A percentile compares a stretch with the other conserved stretches of the same genome.
Conservation (phyloP, 805 yeast species). For the Candida ascalaphidarum region DNA sequence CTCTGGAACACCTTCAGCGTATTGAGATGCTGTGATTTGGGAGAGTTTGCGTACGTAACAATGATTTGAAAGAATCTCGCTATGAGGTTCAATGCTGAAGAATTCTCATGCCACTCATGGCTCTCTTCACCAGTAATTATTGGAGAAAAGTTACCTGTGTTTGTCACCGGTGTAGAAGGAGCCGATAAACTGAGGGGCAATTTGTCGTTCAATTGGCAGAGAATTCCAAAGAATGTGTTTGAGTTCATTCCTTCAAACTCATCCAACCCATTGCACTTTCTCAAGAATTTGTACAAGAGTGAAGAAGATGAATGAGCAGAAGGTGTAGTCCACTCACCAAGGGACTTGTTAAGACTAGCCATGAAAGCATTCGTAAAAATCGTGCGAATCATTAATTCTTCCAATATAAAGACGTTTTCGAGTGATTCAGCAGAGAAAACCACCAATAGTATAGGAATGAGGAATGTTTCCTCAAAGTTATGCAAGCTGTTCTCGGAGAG, state of each 20-base stretch:
- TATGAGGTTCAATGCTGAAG: conserved; percentile 23
- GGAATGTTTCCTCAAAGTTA: conserved; percentile 30
- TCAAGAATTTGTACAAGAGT: conserved; percentile 13
- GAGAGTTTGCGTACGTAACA: conserved; percentile 24
- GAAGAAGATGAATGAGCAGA: conserved; percentile 10
- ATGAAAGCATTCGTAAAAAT: conserved; percentile 21
- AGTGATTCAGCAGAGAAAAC: conserved; percentile 18
- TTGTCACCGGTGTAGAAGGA: conserved; percentile 30
- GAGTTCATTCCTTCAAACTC: conserved; percentile 28
- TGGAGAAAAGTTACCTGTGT: neutral
- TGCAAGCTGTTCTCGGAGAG: conserved; percentile 27
- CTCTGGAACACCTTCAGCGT: conserved; percentile 21
- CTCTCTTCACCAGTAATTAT: neutral
- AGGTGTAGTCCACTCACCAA: conserved; percentile 20
- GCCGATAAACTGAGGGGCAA: conserved; percentile 36
- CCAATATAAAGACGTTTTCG: conserved; percentile 17
- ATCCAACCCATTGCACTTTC: conserved; percentile 12
- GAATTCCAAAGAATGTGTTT: conserved; percentile 21
- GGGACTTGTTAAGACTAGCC: conserved; percentile 14
- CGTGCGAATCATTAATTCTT: conserved; percentile 25
- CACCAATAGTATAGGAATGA: conserved; percentile 27
- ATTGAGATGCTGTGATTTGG: conserved; percentile 20
- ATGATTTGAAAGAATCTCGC: conserved; percentile 24
- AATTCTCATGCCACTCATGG: conserved; percentile 5
- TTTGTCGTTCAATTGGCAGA: conserved; percentile 31